Percentiles rank a stretch among this genome's conserved stretches.
Evolutionary conservation across 139 green algal species (phyloP).

Genomic region (Coelastrella sp.): DNA sequence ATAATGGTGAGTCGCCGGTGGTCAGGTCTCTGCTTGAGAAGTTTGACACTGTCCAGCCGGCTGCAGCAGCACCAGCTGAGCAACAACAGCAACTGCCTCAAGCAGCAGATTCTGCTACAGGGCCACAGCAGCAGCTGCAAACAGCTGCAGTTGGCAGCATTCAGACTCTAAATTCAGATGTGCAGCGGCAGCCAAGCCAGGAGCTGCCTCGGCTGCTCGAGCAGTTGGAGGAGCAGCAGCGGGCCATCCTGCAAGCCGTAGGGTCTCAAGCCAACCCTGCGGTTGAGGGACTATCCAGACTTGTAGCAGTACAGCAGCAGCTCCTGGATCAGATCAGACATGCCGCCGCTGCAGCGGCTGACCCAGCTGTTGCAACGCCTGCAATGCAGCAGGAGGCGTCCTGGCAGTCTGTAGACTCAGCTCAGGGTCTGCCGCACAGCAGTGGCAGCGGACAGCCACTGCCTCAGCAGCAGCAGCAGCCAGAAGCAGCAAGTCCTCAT

Average conservation of each 20-base stretch:
- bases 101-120: neutral
- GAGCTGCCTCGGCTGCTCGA: neutral
- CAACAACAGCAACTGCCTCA: slow-evolving; percentile 11
- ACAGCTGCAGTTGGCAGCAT: neutral
- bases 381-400: neutral
- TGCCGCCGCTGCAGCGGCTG: neutral
- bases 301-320: neutral
- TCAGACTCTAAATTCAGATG: neutral
- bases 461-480: neutral
- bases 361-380: neutral
- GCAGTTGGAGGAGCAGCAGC: slow-evolving; percentile 32
- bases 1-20: neutral
- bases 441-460: neutral
- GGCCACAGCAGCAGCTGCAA: neutral
- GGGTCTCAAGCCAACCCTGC: neutral
- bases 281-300: neutral
- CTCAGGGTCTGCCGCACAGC: neutral
- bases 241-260: slow-evolving; percentile 14
- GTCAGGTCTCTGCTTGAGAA: neutral
- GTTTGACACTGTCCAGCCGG: neutral
- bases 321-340: neutral
- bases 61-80: neutral
- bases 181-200: neutral
- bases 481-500: neutral
- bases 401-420: neutral